A percentile compares a stretch with the other conserved stretches of the same genome.
Conservation (phyloP, 2,329 filamentous ascomycete species). For the Talaromyces sp. region DNA sequence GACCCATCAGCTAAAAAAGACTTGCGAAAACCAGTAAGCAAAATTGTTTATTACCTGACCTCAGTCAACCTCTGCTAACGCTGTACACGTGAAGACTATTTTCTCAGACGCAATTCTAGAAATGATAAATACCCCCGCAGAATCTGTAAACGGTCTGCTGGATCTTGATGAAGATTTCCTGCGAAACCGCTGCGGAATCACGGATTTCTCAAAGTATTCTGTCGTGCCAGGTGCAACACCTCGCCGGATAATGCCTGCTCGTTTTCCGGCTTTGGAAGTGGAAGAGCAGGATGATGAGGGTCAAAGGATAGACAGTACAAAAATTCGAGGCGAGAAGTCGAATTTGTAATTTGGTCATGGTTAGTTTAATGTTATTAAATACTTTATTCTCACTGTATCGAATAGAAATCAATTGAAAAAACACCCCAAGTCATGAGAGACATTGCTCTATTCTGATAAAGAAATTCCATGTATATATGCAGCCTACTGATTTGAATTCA, state of each 20-base stretch:
- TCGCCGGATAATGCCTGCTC: constrained; percentile 70
- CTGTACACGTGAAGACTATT: constrained; percentile 46
- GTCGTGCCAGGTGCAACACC: constrained; percentile 61
- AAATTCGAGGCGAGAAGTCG: constrained; percentile 16
- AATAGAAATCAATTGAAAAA: too few relatives aligned
- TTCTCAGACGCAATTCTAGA: constrained; percentile 76
- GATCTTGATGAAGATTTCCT: constrained; percentile 79
- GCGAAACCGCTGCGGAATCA: constrained; percentile 56
- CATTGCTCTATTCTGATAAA: neutral
- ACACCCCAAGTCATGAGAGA: too few relatives aligned
- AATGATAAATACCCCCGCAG: constrained; percentile 58
- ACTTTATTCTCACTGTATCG: too few relatives aligned
- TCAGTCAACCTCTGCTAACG: neutral
- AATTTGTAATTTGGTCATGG: constrained; percentile 18
- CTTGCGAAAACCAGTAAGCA: constrained; percentile 55
- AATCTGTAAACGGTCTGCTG: constrained; percentile 64
- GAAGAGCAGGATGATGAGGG: constrained; percentile 78
- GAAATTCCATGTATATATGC: neutral
- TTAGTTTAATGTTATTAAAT: neutral
- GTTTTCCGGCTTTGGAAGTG: constrained; percentile 66
- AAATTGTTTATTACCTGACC: neutral
- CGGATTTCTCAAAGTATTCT: constrained; percentile 68
- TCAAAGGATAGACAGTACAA: constrained; percentile 61
- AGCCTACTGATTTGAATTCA: neutral
- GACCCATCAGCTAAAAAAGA: constrained; percentile 50